A percentile compares a stretch with the other conserved stretches of the same genome.
These are phyloP conservation scores for Suhomyces kunorum DNA, from an alignment of 1,139 yeast genomes.

Conservation along the genomic window DNA sequence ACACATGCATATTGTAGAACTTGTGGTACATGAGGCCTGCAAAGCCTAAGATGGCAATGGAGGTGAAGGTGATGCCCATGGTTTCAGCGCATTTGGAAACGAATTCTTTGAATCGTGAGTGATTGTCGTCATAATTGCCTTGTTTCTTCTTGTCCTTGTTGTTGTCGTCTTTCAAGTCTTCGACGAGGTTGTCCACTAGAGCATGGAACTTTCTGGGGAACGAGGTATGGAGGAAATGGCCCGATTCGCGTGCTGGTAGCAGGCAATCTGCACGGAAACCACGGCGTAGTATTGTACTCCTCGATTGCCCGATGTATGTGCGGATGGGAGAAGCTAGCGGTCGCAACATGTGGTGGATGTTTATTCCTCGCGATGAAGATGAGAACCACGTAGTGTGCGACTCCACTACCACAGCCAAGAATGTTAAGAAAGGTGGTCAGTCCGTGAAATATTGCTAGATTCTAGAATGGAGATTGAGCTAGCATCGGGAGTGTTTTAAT, in stretches of 20 bases:
- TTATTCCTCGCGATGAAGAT: not conserved
- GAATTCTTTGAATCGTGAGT: conserved; percentile 29
- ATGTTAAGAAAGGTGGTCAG: too few species aligned
- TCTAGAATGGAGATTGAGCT: too few species aligned
- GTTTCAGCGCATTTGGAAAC: conserved; percentile 65
- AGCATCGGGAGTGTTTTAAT: too few species aligned
- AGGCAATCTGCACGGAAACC: not conserved
- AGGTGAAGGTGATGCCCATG: conserved; percentile 73
- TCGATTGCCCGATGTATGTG: not conserved
- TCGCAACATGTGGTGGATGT: conserved; percentile 1
- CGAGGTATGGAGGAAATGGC: conserved; percentile 4
- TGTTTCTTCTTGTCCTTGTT: conserved; percentile 13
- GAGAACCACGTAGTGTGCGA: not conserved
- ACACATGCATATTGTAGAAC: conserved; percentile 59
- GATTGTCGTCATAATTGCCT: conserved; percentile 14
- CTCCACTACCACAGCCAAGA: not conserved
- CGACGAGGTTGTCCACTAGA: conserved; percentile 21
- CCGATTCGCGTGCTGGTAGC: not conserved
- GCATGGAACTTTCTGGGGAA: conserved; percentile 15
- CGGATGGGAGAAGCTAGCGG: not conserved
- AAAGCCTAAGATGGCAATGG: conserved; percentile 66
- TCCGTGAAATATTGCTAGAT: too few species aligned
- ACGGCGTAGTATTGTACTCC: not conserved
- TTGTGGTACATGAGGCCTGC: conserved; percentile 74
- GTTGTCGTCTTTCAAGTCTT: conserved; percentile 17